Evolutionary conservation across 2,329 filamentous ascomycete species (phyloP), one percentile per base, ranked within the genome.

Genomic region (Penicillium corylophilum): DNA sequence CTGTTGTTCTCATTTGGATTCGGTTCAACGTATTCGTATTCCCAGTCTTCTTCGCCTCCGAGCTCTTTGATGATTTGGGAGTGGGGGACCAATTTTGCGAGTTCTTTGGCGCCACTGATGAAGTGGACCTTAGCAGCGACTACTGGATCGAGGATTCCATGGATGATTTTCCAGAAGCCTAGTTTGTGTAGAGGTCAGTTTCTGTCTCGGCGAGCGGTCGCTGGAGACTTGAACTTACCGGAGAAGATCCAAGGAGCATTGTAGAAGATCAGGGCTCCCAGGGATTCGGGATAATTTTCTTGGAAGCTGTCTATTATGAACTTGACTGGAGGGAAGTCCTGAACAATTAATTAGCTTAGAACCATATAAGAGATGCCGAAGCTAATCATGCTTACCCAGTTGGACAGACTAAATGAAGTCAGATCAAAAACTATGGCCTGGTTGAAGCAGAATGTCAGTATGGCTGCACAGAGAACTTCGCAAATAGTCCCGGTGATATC

Each of bases 271-370:
- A 96, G 88, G 2, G 86, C 82, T n/a, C 92, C 93, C 1, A 97
- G 81, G 36, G 85, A 92, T 71, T 97, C 94, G 0, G 94, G 93
- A 64, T 96, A 99, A 70, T 97, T 96, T 53, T 92, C 91, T 77
- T 97, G 91, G 69, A 97, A 97, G 70, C 90, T 95, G 71, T 95
- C 93, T 71, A 97, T 95, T 85, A 97, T 95, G 74, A 96, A 97
- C 68, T 95, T 97, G 50, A 96, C 88, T 0, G 92, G 90, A 0
- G 88, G 84, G 71, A 96, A 96, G 70, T 96, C 93, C 84, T 86
- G 44, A 15, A 42, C 20, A 3, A 3, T 20, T 4, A 16, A 4
- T 36, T 20, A 20, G 33, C 16, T 35, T 18, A 3, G 5, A 10
- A 20, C 2, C 13, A 26, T 10, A 10, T 6, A 42, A 23, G 29